phyloP scores from a whole-genome alignment of 306 rosid species.

The Urtica urens region DNA sequence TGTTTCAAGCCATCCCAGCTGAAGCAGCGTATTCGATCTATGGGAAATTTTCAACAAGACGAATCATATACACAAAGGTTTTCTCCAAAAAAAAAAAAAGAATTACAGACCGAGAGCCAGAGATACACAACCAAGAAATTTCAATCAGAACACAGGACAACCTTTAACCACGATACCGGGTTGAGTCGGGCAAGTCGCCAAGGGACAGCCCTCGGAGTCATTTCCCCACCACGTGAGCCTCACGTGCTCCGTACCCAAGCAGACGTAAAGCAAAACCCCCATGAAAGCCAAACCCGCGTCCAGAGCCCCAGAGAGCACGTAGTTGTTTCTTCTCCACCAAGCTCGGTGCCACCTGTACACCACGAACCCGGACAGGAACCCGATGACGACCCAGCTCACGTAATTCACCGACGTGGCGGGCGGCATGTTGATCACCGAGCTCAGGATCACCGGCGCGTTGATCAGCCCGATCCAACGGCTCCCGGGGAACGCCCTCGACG shows the following conservation, averaged over 20 bases:
- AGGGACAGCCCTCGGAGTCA: conserved; percentile 52
- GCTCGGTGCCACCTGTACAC: conserved; percentile 51
- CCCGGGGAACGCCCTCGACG: conserved; percentile 59
- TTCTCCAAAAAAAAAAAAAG: no score
- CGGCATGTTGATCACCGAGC: conserved; percentile 46
- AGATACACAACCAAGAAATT: no score
- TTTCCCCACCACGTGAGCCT: conserved; percentile 70
- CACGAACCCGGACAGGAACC: conserved; percentile 57
- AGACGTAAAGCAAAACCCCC: conserved; percentile 59
- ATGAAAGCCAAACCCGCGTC: conserved; percentile 88
- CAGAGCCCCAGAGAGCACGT: conserved; percentile 62
- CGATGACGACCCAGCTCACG: conserved; percentile 62
- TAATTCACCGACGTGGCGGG: conserved; percentile 74
- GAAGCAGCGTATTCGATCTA: no score
- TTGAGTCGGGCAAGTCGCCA: conserved; percentile 71
- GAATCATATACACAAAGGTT: no score
- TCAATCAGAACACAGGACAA: conserved; percentile 30
- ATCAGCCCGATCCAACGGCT: conserved; percentile 56
- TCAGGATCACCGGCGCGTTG: conserved; percentile 57
- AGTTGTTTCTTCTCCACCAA: conserved; percentile 80
- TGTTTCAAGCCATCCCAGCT: no score
- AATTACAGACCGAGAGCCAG: no score
- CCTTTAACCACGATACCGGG: conserved; percentile 30
- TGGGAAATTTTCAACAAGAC: no score
- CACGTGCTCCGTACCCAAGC: conserved; percentile 47